Percentiles rank a stretch among this genome's conserved stretches.
These are phyloP conservation scores for Trichoderma simmonsii DNA, from an alignment of 2,329 filamentous ascomycete species.

Conservation along the genomic window DNA sequence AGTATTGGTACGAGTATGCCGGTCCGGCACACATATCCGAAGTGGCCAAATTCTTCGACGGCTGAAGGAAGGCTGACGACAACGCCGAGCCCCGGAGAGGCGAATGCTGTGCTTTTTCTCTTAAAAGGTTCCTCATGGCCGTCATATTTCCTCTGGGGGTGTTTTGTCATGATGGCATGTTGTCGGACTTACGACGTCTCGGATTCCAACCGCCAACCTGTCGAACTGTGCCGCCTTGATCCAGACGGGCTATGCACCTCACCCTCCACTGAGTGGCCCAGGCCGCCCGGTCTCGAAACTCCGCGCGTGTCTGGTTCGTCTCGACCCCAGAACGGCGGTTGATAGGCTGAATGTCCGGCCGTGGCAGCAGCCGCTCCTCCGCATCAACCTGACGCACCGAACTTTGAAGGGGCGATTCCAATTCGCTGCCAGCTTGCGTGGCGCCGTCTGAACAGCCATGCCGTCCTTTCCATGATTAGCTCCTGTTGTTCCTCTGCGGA, in stretches of 20 bases:
- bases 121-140: too few relatives aligned
- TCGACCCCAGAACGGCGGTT: not conserved
- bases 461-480: not conserved
- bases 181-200: not conserved
- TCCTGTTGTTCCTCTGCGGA: not conserved
- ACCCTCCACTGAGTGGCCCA: slow-evolving; percentile 3
- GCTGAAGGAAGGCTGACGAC: slow-evolving; percentile 7
- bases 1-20: not conserved
- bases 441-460: not conserved
- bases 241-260: not conserved
- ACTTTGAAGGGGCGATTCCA: not conserved
- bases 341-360: not conserved
- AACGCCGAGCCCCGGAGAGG: slow-evolving; percentile 14
- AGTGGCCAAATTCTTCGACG: slow-evolving; percentile 13
- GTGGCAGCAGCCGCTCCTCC: not conserved
- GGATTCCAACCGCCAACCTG: not conserved
- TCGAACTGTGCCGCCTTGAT: not conserved
- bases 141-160: not conserved
- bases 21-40: slow-evolving; percentile 8
- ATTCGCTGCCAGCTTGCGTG: not conserved
- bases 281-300: slow-evolving; percentile 13
- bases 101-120: not conserved
- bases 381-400: not conserved
- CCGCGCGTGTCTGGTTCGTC: not conserved
- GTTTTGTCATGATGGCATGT: not conserved